phyloP scores from a whole-genome alignment of 1,284 basidiomycete genomes.

The Cryptococcus sp. region DNA sequence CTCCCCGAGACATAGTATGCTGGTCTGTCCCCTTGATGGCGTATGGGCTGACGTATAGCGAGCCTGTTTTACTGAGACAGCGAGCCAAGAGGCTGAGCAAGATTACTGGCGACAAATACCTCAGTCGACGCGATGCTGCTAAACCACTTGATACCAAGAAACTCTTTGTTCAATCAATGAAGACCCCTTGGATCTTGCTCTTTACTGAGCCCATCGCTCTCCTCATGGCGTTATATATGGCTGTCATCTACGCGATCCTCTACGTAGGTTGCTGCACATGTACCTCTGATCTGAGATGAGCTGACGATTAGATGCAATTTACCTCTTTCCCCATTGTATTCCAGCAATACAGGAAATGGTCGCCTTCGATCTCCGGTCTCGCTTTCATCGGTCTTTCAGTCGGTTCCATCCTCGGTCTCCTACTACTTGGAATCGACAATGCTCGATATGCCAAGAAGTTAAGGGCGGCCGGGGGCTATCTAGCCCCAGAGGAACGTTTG shows the following conservation, averaged over 20 bases:
- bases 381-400: conserved; percentile 62
- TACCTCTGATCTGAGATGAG: background rate
- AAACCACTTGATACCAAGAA: conserved; percentile 28
- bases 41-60: conserved; percentile 2
- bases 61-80: conserved; percentile 41
- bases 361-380: conserved; percentile 55
- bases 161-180: conserved; percentile 37
- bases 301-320: conserved; percentile 19
- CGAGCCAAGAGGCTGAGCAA: conserved; percentile 19
- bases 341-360: conserved; percentile 24
- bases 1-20: conserved; percentile 26
- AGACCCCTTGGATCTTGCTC: conserved; percentile 54
- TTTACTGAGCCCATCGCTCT: conserved; percentile 64
- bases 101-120: conserved; percentile 2
- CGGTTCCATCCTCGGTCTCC: conserved; percentile 56
- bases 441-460: conserved; percentile 17
- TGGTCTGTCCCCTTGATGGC: no score
- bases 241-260: conserved; percentile 24
- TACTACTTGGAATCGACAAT: conserved; percentile 49
- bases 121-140: conserved; percentile 17
- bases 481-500: conserved; percentile 53
- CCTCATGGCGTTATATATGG: conserved; percentile 51
- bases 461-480: conserved; percentile 14
- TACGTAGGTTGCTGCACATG: conserved; percentile 19
- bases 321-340: conserved; percentile 49